A percentile compares a stretch with the other conserved stretches of the same genome.
These are phyloP conservation scores for Xylariaceae sp. DNA, from an alignment of 2,329 filamentous ascomycete species.

Conservation along the genomic window DNA sequence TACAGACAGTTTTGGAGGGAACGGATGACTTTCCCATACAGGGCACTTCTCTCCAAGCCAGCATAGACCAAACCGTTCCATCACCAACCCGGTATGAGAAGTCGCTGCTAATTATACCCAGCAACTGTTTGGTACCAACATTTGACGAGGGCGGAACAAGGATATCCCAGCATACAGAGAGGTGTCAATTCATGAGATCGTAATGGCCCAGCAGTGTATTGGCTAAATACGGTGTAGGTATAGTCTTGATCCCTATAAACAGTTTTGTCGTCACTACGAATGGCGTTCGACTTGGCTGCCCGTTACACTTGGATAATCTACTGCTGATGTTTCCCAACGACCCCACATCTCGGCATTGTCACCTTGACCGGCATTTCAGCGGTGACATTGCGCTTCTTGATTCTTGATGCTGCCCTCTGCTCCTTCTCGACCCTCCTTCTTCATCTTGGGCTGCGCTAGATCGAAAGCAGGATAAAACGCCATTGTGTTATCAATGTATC, in stretches of 20 bases:
- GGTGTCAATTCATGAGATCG: too few relatives aligned
- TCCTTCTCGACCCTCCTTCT: constrained; percentile 7
- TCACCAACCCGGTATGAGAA: too few relatives aligned
- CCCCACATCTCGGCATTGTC: constrained; percentile 20
- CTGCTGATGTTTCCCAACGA: constrained; percentile 19
- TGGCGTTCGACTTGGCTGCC: constrained; percentile 18
- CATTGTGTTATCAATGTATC: constrained; percentile 1
- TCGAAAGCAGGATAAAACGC: background rate
- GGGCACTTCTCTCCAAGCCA: too few relatives aligned
- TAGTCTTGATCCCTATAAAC: constrained; percentile 8
- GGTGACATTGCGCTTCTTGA: too few relatives aligned
- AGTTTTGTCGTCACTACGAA: constrained; percentile 14
- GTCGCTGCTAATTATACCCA: too few relatives aligned
- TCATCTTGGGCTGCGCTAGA: constrained; percentile 6
- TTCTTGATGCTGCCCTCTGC: background rate
- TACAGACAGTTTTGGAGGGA: too few relatives aligned
- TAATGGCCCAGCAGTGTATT: constrained; percentile 10
- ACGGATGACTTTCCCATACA: too few relatives aligned
- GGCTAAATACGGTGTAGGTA: constrained; percentile 23
- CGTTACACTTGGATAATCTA: constrained; percentile 21
- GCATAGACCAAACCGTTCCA: too few relatives aligned
- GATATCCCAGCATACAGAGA: too few relatives aligned
- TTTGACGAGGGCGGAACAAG: too few relatives aligned
- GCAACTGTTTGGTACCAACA: too few relatives aligned
- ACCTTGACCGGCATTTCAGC: constrained; percentile 19